Conservation (phyloP, 2,329 filamentous ascomycete genomes). For the Fusarium sp. region DNA sequence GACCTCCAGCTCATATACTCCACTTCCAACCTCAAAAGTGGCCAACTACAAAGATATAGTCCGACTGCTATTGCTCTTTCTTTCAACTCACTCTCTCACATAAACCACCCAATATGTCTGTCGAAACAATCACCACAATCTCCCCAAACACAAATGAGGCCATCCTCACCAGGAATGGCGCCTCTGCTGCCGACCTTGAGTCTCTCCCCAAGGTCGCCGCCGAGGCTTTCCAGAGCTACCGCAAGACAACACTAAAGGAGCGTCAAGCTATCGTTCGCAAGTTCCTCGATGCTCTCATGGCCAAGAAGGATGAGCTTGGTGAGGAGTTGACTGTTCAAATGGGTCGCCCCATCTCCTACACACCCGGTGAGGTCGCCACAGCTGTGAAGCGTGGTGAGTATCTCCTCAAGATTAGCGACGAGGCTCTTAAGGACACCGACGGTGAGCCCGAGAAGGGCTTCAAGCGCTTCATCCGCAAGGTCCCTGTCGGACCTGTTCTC, state of each 20-base stretch:
- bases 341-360: conserved; percentile 91
- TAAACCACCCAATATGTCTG: conserved; percentile 62
- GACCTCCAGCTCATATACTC: conserved; percentile 39
- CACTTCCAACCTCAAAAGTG: conserved; percentile 38
- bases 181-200: conserved; percentile 76
- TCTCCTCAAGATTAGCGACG: conserved; percentile 83
- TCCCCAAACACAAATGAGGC: conserved; percentile 90
- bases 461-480: conserved; percentile 88
- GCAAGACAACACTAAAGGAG: conserved; percentile 78
- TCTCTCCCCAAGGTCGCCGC: conserved; percentile 78
- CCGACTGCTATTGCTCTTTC: conserved; percentile 14
- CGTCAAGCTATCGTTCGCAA: conserved; percentile 85
- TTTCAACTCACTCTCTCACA: neutral
- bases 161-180: conserved; percentile 81
- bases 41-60: conserved; percentile 31
- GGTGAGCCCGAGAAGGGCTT: conserved; percentile 90
- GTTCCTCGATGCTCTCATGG: conserved; percentile 76
- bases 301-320: conserved; percentile 82
- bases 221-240: conserved; percentile 81
- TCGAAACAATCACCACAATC: conserved; percentile 79
- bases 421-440: conserved; percentile 81
- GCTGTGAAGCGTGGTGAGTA: conserved; percentile 89
- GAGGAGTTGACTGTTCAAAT: conserved; percentile 93
- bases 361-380: conserved; percentile 84
- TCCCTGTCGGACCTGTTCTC: conserved; percentile 87